A percentile compares a stretch with the other conserved stretches of the same genome.
Conservation (phyloP, 768 basidiomycete species). For the Lyophyllum shimeji region DNA sequence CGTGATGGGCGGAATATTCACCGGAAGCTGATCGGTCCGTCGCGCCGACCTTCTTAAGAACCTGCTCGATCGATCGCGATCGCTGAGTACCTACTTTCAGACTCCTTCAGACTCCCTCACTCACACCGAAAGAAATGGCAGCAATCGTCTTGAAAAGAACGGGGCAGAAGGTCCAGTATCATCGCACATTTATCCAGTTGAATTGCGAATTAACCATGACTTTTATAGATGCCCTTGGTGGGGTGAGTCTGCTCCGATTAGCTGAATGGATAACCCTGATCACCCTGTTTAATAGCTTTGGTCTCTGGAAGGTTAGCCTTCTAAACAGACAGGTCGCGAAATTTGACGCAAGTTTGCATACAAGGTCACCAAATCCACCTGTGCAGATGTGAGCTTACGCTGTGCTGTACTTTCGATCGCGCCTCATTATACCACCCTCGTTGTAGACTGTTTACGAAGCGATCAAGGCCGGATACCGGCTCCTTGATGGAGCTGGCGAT, state of each 20-base stretch:
- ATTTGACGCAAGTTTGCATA: slow-evolving; percentile 45
- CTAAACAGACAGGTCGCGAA: slow-evolving; percentile 15
- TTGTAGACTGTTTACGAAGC: slow-evolving; percentile 79
- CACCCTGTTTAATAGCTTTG: slow-evolving; percentile 43
- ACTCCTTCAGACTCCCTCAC: too few species aligned
- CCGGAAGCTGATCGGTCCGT: neutral
- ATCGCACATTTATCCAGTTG: neutral
- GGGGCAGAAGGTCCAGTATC: slow-evolving; percentile 47
- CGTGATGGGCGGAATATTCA: neutral
- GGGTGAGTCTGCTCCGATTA: slow-evolving; percentile 43
- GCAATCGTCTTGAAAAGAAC: slow-evolving; percentile 57
- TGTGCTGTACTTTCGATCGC: neutral
- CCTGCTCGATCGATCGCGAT: neutral
- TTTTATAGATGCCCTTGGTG: slow-evolving; percentile 63
- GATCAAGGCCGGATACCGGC: slow-evolving; percentile 83
- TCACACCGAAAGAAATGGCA: slow-evolving; percentile 37
- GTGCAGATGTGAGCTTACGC: slow-evolving; percentile 52
- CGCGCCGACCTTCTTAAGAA: slow-evolving; percentile 1
- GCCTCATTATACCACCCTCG: neutral
- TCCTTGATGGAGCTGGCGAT: slow-evolving; percentile 84
- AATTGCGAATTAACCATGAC: slow-evolving; percentile 3
- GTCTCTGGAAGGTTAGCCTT: slow-evolving; percentile 63
- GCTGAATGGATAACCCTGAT: slow-evolving; percentile 8
- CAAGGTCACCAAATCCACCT: slow-evolving; percentile 58
- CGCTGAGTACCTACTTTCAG: neutral